A percentile compares a stretch with the other conserved stretches of the same genome.
These are phyloP conservation scores for Ceratobasidium theobromae DNA, from an alignment of 1,284 basidiomycete species.

Conservation along the genomic window DNA sequence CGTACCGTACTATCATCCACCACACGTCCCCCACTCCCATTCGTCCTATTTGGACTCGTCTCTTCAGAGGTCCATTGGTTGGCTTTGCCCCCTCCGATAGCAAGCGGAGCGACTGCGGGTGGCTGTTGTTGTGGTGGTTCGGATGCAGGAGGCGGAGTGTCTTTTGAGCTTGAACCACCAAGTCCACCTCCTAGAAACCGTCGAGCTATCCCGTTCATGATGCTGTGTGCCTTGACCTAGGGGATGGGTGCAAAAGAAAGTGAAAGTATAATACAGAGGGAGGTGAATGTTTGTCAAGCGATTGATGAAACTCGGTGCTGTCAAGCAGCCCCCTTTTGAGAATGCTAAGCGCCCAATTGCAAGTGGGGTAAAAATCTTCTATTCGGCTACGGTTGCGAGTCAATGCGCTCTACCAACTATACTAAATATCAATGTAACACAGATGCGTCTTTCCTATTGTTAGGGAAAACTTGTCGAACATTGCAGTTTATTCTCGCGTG, in stretches of 20 bases:
- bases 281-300: too few relatives aligned
- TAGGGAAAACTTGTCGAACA: slow-evolving; percentile 68
- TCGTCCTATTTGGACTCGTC: neutral
- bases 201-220: slow-evolving; percentile 14
- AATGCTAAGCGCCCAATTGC: neutral
- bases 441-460: neutral
- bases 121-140: neutral
- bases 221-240: too few relatives aligned
- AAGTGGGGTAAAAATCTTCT: too few relatives aligned
- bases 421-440: too few relatives aligned
- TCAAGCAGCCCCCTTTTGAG: neutral
- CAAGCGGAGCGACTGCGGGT: neutral
- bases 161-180: neutral
- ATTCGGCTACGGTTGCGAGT: too few relatives aligned
- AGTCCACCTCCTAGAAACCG: slow-evolving; percentile 6
- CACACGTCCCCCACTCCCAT: neutral
- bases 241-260: too few relatives aligned
- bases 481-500: slow-evolving; percentile 84
- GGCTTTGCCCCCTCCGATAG: neutral
- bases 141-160: neutral
- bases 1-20: slow-evolving; percentile 18
- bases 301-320: neutral
- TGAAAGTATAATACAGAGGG: neutral
- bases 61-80: neutral
- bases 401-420: too few relatives aligned